Evolutionary conservation across 2,329 filamentous ascomycete genomes (phyloP).

Genomic region (Fusarium sp.): DNA sequence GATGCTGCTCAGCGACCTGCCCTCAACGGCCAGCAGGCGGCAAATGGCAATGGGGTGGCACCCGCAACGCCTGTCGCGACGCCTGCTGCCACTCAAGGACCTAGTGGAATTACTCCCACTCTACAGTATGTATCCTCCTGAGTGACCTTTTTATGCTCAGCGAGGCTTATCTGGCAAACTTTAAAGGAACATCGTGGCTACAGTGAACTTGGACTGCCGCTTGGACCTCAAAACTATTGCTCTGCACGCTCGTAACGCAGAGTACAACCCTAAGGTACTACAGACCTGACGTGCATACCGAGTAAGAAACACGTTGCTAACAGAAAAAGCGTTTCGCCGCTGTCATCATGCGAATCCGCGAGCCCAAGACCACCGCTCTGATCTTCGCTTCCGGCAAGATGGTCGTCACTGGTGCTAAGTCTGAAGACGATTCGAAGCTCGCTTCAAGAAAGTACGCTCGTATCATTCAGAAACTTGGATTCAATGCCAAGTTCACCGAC

Average conservation of each 20-base stretch:
- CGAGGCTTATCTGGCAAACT: slow-evolving; percentile 63
- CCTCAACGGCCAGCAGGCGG: slow-evolving; percentile 63
- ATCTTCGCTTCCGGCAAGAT: slow-evolving; percentile 99
- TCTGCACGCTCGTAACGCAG: slow-evolving; percentile 95
- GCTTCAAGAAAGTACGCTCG: slow-evolving; percentile 97
- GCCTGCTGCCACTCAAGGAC: slow-evolving; percentile 81
- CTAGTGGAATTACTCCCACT: slow-evolving; percentile 90
- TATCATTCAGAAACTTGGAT: slow-evolving; percentile 99
- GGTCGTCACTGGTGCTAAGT: slow-evolving; percentile 98
- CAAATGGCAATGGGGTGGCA: slow-evolving; percentile 81
- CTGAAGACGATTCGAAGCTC: slow-evolving; percentile 96
- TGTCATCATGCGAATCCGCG: slow-evolving; percentile 99
- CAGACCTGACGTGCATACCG: slow-evolving; percentile 40
- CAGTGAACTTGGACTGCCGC: slow-evolving; percentile 97
- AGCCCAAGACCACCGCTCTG: slow-evolving; percentile 96
- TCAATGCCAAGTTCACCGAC: slow-evolving; percentile 99
- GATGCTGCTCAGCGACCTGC: slow-evolving; percentile 55
- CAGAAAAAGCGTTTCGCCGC: slow-evolving; percentile 87
- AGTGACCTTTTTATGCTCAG: slow-evolving; percentile 48
- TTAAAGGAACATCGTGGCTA: slow-evolving; percentile 96
- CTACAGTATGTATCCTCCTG: slow-evolving; percentile 87
- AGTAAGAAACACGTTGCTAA: slow-evolving; percentile 44
- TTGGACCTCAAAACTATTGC: slow-evolving; percentile 99
- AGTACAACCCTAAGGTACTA: slow-evolving; percentile 97
- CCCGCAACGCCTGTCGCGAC: slow-evolving; percentile 92